These are phyloP conservation scores for Ophiocordyceps sinensis DNA, from an alignment of 2,329 filamentous ascomycete species.

Conservation along the genomic window DNA sequence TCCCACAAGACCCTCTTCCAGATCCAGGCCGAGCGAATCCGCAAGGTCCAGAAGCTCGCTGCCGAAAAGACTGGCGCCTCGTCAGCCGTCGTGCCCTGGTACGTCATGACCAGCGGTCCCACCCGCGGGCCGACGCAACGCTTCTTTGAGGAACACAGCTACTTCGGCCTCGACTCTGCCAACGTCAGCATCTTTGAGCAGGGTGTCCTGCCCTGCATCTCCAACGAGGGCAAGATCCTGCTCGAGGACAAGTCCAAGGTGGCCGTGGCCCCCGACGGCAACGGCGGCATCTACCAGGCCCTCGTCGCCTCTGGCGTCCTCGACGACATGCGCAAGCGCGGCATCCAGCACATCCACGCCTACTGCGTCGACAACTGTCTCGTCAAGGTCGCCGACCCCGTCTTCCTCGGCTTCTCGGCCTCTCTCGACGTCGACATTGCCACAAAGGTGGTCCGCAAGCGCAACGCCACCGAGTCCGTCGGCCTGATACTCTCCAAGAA, in stretches of 20 bases:
- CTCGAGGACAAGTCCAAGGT: constrained; percentile 82
- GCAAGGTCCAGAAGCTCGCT: constrained; percentile 70
- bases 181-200: constrained; percentile 94
- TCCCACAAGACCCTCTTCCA: constrained; percentile 93
- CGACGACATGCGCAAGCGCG: constrained; percentile 75
- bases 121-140: constrained; percentile 83
- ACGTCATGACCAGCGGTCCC: constrained; percentile 97
- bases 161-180: constrained; percentile 75
- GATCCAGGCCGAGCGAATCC: constrained; percentile 89
- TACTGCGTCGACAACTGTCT: constrained; percentile 99
- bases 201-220: constrained; percentile 90
- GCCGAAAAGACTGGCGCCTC: constrained; percentile 45
- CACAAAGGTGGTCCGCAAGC: constrained; percentile 98
- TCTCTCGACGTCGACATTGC: constrained; percentile 84
- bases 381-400: constrained; percentile 94
- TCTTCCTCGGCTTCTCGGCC: constrained; percentile 88
- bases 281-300: constrained; percentile 92
- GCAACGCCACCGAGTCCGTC: constrained; percentile 88
- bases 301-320: constrained; percentile 68
- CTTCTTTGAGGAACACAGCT: constrained; percentile 80
- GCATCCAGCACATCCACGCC: constrained; percentile 87
- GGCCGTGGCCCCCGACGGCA: constrained; percentile 91
- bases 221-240: constrained; percentile 93
- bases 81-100: constrained; percentile 73
- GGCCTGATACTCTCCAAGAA: constrained; percentile 92